Conservation (phyloP, 257 asterid species). For the Fraxinus excelsior region DNA sequence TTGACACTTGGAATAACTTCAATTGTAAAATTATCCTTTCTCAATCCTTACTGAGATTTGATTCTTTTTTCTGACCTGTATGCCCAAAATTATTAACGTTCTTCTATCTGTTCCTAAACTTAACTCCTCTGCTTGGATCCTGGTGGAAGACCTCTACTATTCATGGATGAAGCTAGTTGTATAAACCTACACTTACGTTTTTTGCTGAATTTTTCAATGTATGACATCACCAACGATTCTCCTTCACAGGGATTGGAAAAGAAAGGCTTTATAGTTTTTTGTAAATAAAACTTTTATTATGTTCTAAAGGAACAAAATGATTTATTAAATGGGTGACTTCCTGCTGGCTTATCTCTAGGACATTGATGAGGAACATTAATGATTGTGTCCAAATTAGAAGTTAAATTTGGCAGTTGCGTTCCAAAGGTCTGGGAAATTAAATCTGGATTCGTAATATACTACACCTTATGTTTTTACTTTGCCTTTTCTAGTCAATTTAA, state of each 20-base stretch:
- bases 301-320: neutral
- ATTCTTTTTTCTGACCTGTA: neutral
- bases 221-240: neutral
- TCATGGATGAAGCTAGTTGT: neutral
- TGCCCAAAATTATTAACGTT: neutral
- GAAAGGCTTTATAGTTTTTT: neutral
- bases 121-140: neutral
- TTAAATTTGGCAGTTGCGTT: conserved; percentile 1
- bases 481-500: conserved; percentile 6
- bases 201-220: neutral
- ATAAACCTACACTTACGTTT: neutral
- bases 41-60: neutral
- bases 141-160: neutral
- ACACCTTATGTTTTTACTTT: conserved; percentile 3
- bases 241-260: neutral
- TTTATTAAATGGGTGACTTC: neutral
- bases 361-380: neutral
- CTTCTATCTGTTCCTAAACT: neutral
- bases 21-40: neutral
- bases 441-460: neutral
- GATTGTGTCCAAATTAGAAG: neutral
- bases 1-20: neutral
- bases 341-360: neutral
- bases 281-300: too few species aligned
- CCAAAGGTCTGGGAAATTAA: conserved; percentile 13